Base-by-base conservation (phyloP, 2,329 filamentous ascomycete genomes). In the Thelonectria discophora region DNA sequence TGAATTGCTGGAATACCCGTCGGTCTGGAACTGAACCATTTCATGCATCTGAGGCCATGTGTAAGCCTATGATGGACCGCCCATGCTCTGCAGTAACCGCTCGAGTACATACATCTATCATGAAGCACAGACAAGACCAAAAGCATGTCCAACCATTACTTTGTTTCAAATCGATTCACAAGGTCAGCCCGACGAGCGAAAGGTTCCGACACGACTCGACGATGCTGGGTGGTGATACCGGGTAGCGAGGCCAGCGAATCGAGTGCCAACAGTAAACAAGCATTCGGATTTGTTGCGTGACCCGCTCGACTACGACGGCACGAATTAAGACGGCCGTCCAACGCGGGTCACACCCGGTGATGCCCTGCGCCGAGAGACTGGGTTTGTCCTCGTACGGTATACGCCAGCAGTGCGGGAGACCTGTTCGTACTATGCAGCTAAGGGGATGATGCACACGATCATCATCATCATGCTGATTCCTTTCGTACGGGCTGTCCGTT, bases 281-380 rank as follows among this genome's bases (percentile, higher is more conserved):
- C 68, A 60, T 71, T n/a, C n/a, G n/a, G n/a, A n/a, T 69, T 63
- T 62, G 65, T 63, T 62, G 63, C 58, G 60, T 69, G 68, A 69
- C 65, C 68, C 68, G 57, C 58, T 34, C 45, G 48, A 42, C 55
- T 45, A 64, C 64, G 24, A 39, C 61, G 9, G 32, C 7, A 7
- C 24, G 32, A 34, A 34, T 34, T 8, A 13, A 34, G 12, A 63
- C 54, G 11, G 46, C 50, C 65, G 60, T 62, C 65, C 55, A 63
- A 13, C 69, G 68, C 65, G 63, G 65, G 60, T 49, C 60, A 32
- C 45, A 61, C 56, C 57, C 51, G 57, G 60, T 62, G 59, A 58
- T 66, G 63, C 51, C 55, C 60, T 45, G n/a, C n/a, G 24, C 24
- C 7, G 39, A 52, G 51, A 32, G 40, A 43, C n/a, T 32, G 32